Base-by-base conservation (phyloP, 2,329 filamentous ascomycete genomes). In the Penicillium palitans region DNA sequence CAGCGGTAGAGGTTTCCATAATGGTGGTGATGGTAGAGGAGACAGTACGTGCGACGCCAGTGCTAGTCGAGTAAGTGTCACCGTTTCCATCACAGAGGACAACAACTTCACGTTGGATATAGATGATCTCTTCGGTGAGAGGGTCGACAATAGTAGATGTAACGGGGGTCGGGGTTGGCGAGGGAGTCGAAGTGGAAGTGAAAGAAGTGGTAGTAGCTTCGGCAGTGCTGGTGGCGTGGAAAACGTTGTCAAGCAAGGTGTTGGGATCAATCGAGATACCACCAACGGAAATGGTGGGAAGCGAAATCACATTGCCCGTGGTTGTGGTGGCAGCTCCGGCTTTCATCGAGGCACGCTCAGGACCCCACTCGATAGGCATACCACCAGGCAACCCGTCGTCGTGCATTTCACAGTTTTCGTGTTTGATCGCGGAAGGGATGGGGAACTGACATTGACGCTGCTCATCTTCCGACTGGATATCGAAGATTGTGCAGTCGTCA, bases 401-500 rank as follows among this genome's bases (percentile, higher is more conserved):
- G 7, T 83, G 79, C 10, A 85, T 83, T 2, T 73, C 66, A 51
- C 85, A 82, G 67, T 91, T 76, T 60, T 96, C 91, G 9, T 78
- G 62, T 1, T 73, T 69, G 21, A 95, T 72, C 0, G 70, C 65
- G 0, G 74, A 61, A 3, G 90, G 88, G 1, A 87, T 61, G 0
- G 83, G 70, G 70, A 93, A 83, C 51, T 80, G 79, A 79, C 92
- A 96, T 58, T 83, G 66, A 2, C 72, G 66, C 68, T 83, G 81
- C 12, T 81, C 79, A 0, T 75, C 73, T 27, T 86, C 80, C 52
- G 75, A 75, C 72, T 93, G 86, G 55, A 96, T 79, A 52, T 81
- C 78, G 76, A 97, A 96, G 31, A 95, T 66, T 0, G 84, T 77
- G 77, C 93, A 97, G 73, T 93, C 91, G 44, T 81, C 68, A 46